phyloP scores from a whole-genome alignment of 768 basidiomycete species.

The Naganishia friedmannii region DNA sequence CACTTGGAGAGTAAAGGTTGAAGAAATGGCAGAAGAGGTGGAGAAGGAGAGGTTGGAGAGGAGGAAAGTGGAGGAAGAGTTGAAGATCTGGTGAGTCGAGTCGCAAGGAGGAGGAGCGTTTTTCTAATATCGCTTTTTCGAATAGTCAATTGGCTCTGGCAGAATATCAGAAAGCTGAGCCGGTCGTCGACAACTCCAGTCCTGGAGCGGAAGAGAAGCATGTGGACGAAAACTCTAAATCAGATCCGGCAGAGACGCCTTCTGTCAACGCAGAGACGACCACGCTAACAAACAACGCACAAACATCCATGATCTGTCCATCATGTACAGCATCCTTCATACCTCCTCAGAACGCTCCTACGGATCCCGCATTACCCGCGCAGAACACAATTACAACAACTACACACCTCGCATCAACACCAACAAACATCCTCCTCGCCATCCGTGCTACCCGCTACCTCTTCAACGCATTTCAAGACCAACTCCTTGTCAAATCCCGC shows the following conservation, averaged over 20 bases:
- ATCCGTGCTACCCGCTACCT: slow-evolving; percentile 45
- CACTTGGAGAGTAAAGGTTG: slow-evolving; percentile 39
- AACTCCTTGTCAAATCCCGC: slow-evolving; percentile 38
- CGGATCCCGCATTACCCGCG: not conserved
- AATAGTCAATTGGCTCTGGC: slow-evolving; percentile 46
- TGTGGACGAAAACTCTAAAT: not conserved
- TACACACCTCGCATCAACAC: slow-evolving; percentile 20
- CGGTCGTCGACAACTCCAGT: not conserved
- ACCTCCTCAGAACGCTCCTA: not conserved
- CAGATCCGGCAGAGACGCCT: not conserved
- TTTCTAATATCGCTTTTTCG: not conserved
- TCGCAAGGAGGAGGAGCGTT: not conserved
- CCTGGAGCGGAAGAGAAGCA: not conserved
- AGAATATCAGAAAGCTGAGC: slow-evolving; percentile 37
- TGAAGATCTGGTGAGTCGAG: slow-evolving; percentile 44
- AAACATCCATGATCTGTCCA: not conserved
- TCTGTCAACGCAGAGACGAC: not conserved
- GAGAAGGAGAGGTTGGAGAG: slow-evolving; percentile 46
- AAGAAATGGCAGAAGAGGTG: slow-evolving; percentile 44
- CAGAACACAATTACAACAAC: not conserved
- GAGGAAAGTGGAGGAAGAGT: slow-evolving; percentile 44
- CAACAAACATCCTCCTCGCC: slow-evolving; percentile 41
- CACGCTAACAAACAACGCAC: not conserved
- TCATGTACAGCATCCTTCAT: slow-evolving; percentile 23
- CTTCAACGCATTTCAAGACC: slow-evolving; percentile 42